Evolutionary conservation across 2,329 filamentous ascomycete genomes (phyloP), one percentile per base, ranked within the genome.

Genomic region (Verticillium nubilum): DNA sequence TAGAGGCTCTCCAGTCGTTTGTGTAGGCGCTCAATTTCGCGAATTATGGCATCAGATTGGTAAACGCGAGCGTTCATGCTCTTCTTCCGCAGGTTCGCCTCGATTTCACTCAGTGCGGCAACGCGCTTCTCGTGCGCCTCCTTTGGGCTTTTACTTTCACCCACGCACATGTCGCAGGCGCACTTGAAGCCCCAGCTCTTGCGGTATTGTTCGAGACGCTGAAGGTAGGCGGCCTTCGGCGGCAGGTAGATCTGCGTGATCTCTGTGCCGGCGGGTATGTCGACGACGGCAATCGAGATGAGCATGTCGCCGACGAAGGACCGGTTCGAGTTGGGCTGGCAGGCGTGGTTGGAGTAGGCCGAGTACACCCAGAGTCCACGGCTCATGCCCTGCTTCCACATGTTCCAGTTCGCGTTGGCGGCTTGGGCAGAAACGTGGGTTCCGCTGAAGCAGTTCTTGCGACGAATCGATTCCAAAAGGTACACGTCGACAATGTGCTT

Each of bases 131-230:
- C 62, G 23, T 68, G 60, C 25, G 54, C 60, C 4, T 61, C 60
- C 1, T 55, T 29, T 0, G 66, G 54, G 2, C 67, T 67, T 17
- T 58, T 25, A 2, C 50, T 33, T 59, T 78, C 75, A 10, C 67
- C 67, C 1, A 56, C 58, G 59, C 78, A 80, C 17, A 79, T 66
- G 23, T 58, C 57, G 61, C 77, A 80, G 4, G 58, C 57, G 62
- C 77, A 80, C 26, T 70, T 65, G 57, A 80, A 79, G 0, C 73
- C 75, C 75, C 76, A 79, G 5, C 63, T 66, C 10, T 58, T 60
- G 7, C 62, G 63, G 60, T 71, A 72, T 63, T 70, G 64, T 26
- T 60, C 59, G 56, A 63, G 60, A 3, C 73, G 68, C 9, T 57
- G 62, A 9, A 65, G 60, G 50, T 68, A 69, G 1, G 63, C 50